Conservation (phyloP, 2,329 filamentous ascomycete species). For the Sarocladiaceae sp. region DNA sequence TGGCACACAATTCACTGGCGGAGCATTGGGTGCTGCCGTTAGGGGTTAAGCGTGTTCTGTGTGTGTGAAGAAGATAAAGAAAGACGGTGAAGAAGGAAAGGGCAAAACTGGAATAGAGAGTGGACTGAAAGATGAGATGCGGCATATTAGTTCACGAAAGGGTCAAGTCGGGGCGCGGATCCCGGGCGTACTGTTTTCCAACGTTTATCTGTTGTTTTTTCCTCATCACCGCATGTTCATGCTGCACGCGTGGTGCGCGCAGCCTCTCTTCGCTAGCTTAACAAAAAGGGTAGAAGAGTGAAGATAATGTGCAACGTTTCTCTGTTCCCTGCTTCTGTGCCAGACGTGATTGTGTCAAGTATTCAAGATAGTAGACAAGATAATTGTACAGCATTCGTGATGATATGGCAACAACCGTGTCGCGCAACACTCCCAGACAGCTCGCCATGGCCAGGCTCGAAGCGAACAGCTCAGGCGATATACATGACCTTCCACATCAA, state of each 20-base stretch:
- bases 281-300: not conserved
- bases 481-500: too few species aligned
- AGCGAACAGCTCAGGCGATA: too few species aligned
- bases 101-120: constrained; percentile 1
- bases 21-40: constrained; percentile 68
- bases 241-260: not conserved
- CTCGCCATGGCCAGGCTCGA: too few species aligned
- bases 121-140: not conserved
- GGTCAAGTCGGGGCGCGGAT: not conserved
- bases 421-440: too few species aligned
- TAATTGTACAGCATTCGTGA: too few species aligned
- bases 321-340: not conserved
- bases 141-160: constrained; percentile 4
- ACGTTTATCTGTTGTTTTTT: not conserved
- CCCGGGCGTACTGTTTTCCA: constrained; percentile 5
- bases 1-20: constrained; percentile 77
- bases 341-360: too few species aligned
- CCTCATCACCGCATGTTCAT: not conserved
- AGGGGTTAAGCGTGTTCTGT: constrained; percentile 39
- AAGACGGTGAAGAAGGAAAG: not conserved
- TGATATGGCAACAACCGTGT: too few species aligned
- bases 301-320: not conserved
- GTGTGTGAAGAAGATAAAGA: not conserved
- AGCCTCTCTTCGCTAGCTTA: not conserved
- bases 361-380: too few species aligned